phyloP scores from a whole-genome alignment of 2,329 filamentous ascomycete genomes.

The Magnaporthales sp. region DNA sequence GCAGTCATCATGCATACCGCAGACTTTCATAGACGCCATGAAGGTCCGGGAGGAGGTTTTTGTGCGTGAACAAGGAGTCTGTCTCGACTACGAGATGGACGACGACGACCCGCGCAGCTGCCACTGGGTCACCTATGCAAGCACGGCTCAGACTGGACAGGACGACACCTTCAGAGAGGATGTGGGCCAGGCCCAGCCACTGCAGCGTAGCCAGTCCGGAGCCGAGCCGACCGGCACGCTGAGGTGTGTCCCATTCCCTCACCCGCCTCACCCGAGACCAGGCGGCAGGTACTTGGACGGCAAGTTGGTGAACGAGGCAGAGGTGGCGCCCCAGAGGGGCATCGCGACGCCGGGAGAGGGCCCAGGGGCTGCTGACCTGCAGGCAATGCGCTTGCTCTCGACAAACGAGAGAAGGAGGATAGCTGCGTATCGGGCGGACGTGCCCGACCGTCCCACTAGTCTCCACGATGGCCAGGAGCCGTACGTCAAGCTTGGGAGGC shows the following conservation, averaged over 20 bases:
- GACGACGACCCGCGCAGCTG: constrained; percentile 68
- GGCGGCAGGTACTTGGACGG: constrained; percentile 41
- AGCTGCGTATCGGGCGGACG: not conserved
- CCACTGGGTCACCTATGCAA: constrained; percentile 69
- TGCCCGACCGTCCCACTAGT: constrained; percentile 34
- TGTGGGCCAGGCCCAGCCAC: constrained; percentile 29
- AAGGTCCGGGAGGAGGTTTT: constrained; percentile 52
- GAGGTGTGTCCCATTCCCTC: constrained; percentile 74
- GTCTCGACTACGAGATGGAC: constrained; percentile 67
- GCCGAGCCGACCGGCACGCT: constrained; percentile 62
- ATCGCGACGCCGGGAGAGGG: not conserved
- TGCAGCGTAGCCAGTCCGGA: constrained; percentile 33
- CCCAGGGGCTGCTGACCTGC: not conserved
- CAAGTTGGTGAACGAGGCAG: constrained; percentile 17
- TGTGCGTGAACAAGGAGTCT: constrained; percentile 48
- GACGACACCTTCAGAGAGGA: constrained; percentile 28
- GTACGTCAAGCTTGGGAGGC: constrained; percentile 73
- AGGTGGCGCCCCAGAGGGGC: constrained; percentile 2
- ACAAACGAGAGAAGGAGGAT: not conserved
- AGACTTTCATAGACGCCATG: constrained; percentile 56
- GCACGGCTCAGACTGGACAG: constrained; percentile 38
- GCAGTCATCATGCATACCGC: constrained; percentile 39
- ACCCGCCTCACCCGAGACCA: constrained; percentile 51
- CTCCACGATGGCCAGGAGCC: constrained; percentile 57
- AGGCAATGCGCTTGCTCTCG: not conserved